Evolutionary conservation across 2,329 filamentous ascomycete species (phyloP), one percentile per base, ranked within the genome.

Genomic region (Hirsutella minnesotensis): DNA sequence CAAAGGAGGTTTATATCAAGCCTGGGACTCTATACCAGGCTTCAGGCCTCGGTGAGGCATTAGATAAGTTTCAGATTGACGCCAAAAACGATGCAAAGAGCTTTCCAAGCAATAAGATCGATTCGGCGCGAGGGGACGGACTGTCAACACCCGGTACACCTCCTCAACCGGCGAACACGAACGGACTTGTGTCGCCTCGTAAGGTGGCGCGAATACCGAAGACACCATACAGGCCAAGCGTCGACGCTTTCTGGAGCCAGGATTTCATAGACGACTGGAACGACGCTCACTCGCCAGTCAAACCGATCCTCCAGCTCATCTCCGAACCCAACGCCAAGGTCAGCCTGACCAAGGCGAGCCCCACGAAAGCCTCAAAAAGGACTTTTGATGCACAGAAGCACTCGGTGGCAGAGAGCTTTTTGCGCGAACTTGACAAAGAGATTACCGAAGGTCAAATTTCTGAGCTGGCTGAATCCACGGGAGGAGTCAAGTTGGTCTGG

Each of bases 401-500:
- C 40, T 62, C 67, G 1, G 55, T 87, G 0, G 85, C 84, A 0
- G 66, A 70, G 38, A 51, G 58, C 0, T 90, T 90, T 55, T 65
- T 92, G 2, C 42, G 49, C 0, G 80, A 86, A 49, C 75, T 92
- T n/a, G 86, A 92, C 57, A 52, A 56, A 0, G 68, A 63, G 33
- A 75, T 90, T 50, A 80, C 81, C 0, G 52, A 68, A 3, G 78
- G 81, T 9, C 65, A 70, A 46, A 73, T 92, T 8, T 58, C 65
- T 1, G 53, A 67, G 20, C 66, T 88, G 18, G 69, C 83, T 0
- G 65, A 68, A 2, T 61, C 68, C 0, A 84, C 83, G 0, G 84
- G 85, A 16, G 86, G 86, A 1, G 71, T 90, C 38, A 73, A 75
- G 44, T 69, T 90, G 31, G 62, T 76, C 36, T 92, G 86, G 86